Evolutionary conservation across 1,139 yeast species (phyloP).

Genomic region (Pichia sp.): DNA sequence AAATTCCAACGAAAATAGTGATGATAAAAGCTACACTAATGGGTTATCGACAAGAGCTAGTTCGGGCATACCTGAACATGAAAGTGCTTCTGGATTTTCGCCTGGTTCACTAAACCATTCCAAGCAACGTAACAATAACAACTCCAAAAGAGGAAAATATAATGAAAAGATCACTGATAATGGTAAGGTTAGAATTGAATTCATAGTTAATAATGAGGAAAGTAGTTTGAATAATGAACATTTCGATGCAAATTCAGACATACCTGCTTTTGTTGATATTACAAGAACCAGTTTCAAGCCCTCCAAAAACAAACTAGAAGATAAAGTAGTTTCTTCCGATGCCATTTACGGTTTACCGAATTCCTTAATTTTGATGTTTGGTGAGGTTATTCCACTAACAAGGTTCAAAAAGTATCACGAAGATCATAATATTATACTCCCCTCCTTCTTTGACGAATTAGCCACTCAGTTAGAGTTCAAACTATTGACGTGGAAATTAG

Average conservation of each 20-base stretch:
- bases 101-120: slow-evolving; percentile 8
- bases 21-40: background rate
- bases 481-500: slow-evolving; percentile 61
- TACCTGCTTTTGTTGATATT: slow-evolving; percentile 38
- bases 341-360: slow-evolving; percentile 83
- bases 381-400: slow-evolving; percentile 62
- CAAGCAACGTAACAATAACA: background rate
- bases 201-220: slow-evolving; percentile 39
- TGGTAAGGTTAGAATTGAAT: slow-evolving; percentile 45
- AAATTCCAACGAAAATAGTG: background rate
- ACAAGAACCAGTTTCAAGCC: slow-evolving; percentile 35
- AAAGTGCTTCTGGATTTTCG: slow-evolving; percentile 3
- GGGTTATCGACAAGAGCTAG: background rate
- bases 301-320: slow-evolving; percentile 34
- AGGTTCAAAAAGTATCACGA: slow-evolving; percentile 56
- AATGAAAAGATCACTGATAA: slow-evolving; percentile 39
- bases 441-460: slow-evolving; percentile 42
- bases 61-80: slow-evolving; percentile 6
- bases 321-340: slow-evolving; percentile 68
- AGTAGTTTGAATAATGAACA: slow-evolving; percentile 6
- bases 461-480: slow-evolving; percentile 48
- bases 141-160: slow-evolving; percentile 31
- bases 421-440: slow-evolving; percentile 34
- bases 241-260: slow-evolving; percentile 15
- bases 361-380: slow-evolving; percentile 66